Evolutionary conservation across 257 asterid species (phyloP), one percentile per base, ranked within the genome.

Genomic region (Primulina eburnea): DNA sequence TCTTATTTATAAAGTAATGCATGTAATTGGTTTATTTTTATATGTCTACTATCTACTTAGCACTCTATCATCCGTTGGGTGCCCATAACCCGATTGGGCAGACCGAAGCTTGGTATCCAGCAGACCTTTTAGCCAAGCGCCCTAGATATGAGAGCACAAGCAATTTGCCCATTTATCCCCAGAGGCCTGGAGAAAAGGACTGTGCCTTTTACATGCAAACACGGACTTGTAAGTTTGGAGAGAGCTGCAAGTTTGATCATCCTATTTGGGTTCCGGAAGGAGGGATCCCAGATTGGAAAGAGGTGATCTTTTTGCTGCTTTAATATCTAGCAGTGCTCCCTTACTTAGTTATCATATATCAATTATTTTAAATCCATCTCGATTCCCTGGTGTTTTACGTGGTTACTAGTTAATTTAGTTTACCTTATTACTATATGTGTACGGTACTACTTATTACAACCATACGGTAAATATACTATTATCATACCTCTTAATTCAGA

Each of bases 261-360:
- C 99, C 99, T 84, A 83, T 91, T 85, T 94, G 99, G 99, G 97
- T 94, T 80, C 99, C 99, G 56, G 97, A 91, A 83, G 97, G 99
- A 84, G 99, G 99, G 82, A 88, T 90, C 85, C 99, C 99, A 75
- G 96, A 94, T 83, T 94, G 99, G 99, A 86, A 89, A 91, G 99
- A 94, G 99, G 99, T 94, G 99, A 94, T 78, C 62, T 75, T 80
- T 81, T 83, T 79, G 83, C 80, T 80, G 77, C 74, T 82, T 71
- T 77, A 80, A 75, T 73, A 69, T 80, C 67, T 75, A 75, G 40
- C 75, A 81, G 60, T 78, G 72, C 52, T 68, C 61, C 62, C 76
- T 73, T 75, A 68, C 28, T 71, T 77, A n/a, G 67, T 58, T 70
- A 76, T 71, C 72, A 10, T 52, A 67, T 38, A 52, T 65, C 67